Conservation (phyloP, 768 basidiomycete genomes). For the Mycena metata region DNA sequence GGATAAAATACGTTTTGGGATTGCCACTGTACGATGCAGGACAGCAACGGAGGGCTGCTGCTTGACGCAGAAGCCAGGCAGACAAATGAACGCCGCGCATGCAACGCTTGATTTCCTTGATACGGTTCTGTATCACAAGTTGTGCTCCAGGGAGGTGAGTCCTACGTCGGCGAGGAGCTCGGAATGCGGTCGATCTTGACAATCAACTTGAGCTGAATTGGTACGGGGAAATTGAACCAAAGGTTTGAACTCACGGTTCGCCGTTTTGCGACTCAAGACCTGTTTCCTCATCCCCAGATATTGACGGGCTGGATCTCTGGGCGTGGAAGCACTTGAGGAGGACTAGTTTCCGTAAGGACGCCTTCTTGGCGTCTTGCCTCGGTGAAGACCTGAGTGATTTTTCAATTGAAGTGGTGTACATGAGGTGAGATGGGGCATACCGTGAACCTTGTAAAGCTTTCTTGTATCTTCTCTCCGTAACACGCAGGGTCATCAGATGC, state of each 20-base stretch:
- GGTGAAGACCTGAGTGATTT: constrained; percentile 5
- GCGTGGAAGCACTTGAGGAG: constrained; percentile 23
- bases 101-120: constrained; percentile 24
- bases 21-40: not conserved
- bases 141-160: constrained; percentile 5
- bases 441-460: constrained; percentile 7
- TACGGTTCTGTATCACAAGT: constrained; percentile 21
- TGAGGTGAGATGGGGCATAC: not conserved
- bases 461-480: constrained; percentile 8
- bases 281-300: not conserved
- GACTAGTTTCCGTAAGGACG: constrained; percentile 32
- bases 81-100: constrained; percentile 12
- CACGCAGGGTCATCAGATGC: constrained; percentile 8
- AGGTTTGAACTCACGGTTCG: not conserved
- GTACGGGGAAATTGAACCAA: not conserved
- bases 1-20: constrained; percentile 21
- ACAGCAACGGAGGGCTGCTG: constrained; percentile 15
- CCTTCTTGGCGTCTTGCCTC: constrained; percentile 1
- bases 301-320: not conserved
- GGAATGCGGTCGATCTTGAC: not conserved
- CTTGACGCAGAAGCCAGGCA: constrained; percentile 28
- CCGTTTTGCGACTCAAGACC: not conserved
- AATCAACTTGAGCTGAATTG: not conserved
- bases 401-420: not conserved
- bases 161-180: not conserved